Conservation (phyloP, 257 asterid species). For the Lycium barbarum region DNA sequence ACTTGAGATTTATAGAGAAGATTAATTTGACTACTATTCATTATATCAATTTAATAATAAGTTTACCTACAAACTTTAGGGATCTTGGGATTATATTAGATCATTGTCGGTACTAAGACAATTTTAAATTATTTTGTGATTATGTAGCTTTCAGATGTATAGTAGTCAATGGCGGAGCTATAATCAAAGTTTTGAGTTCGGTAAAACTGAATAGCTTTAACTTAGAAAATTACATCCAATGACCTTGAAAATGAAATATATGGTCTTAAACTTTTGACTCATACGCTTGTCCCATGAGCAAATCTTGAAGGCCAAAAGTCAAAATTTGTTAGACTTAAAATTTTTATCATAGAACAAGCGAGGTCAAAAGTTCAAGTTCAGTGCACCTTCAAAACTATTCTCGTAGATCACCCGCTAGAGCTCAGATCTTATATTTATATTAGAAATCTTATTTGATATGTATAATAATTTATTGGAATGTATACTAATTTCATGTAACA, state of each 20-base stretch:
- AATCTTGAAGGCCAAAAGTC: too few relatives aligned
- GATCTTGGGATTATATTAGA: background rate
- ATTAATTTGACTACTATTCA: background rate
- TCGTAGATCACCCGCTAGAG: too few relatives aligned
- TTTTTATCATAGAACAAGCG: too few relatives aligned
- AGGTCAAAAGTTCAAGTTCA: too few relatives aligned
- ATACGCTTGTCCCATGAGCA: too few relatives aligned
- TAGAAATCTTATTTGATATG: background rate
- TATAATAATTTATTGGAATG: background rate
- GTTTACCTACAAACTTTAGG: background rate
- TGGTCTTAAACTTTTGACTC: too few relatives aligned
- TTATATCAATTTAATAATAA: background rate
- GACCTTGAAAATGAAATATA: too few relatives aligned
- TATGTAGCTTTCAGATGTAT: background rate
- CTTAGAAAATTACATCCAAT: too few relatives aligned
- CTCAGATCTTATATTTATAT: background rate
- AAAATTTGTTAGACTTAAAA: too few relatives aligned
- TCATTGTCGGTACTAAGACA: background rate
- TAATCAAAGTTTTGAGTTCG: background rate
- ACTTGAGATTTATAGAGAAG: background rate
- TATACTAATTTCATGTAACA: background rate
- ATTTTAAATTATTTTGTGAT: background rate
- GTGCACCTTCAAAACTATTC: too few relatives aligned
- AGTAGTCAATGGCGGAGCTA: background rate
- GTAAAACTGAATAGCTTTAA: background rate